Evolutionary conservation across 768 basidiomycete species (phyloP), one percentile per base, ranked within the genome.

Genomic region (Kondoa subrosea): DNA sequence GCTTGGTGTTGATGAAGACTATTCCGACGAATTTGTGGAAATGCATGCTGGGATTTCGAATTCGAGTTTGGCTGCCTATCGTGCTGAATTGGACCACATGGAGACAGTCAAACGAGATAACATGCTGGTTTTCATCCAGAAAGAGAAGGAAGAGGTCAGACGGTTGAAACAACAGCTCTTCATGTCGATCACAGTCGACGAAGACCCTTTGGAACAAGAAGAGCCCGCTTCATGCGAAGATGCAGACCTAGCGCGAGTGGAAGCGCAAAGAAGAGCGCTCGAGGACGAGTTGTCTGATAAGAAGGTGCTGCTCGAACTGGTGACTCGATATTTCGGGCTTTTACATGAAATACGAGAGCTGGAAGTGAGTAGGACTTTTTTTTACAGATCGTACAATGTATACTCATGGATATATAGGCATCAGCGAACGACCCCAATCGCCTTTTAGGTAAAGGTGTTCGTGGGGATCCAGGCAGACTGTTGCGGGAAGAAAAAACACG

Each of bases 401-500:
- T 31, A n/a, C n/a, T n/a, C n/a, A n/a, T 58, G 15, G 25, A 25
- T 8, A 15, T 25, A n/a, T 64, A 77, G 74, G 85, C 84, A 1
- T 82, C 86, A 2, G 87, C 88, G 1, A 81, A 83, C 34, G 91
- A 93, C 74, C 89, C 91, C 73, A 84, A 82, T 17, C 83, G 91
- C 50, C 79, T 93, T 4, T 82, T 88, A 2, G 89, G 89, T 17
- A 82, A 88, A 73, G 89, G 88, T 30, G 79, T 85, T 1, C 81
- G 89, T 67, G 68, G 75, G 59, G 87, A 91, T 79, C 87, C 90
- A 3, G 90, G 90, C 3, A 80, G 89, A 25, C 77, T 99, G 34
- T 78, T 96, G 65, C 82, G 89, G 68, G 93, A 99, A 77, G 93
- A 96, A 80, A 95, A 95, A 81, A 90, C 93, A 86, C 82, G 93